A percentile compares a stretch with the other conserved stretches of the same genome.
Evolutionary conservation across 2,329 filamentous ascomycete species (phyloP).

Genomic region (Fusarium continuum): DNA sequence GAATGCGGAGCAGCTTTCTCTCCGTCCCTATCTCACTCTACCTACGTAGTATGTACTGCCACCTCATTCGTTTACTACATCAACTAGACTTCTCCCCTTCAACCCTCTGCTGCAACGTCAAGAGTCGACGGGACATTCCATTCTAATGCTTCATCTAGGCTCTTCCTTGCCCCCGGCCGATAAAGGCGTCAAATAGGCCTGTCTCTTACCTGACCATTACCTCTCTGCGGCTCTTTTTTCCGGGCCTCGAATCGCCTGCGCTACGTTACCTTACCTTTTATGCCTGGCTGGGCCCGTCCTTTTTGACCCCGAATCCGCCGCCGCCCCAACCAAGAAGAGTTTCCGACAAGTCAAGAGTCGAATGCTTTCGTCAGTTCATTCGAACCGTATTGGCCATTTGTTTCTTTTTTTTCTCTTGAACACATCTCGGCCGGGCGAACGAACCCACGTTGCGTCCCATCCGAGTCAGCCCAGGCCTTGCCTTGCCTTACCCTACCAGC

Average conservation of each 20-base stretch:
- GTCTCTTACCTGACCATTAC: neutral
- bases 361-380: slow-evolving; percentile 12
- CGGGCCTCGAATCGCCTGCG: slow-evolving; percentile 5
- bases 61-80: slow-evolving; percentile 14
- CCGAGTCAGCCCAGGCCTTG: slow-evolving; percentile 23
- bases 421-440: neutral
- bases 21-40: slow-evolving; percentile 10
- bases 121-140: neutral
- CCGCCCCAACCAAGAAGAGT: slow-evolving; percentile 9
- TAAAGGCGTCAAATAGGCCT: slow-evolving; percentile 6
- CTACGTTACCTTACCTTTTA: slow-evolving; percentile 18
- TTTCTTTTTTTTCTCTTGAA: neutral
- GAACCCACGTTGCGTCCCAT: slow-evolving; percentile 1
- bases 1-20: slow-evolving; percentile 21
- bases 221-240: slow-evolving; percentile 35
- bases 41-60: no score
- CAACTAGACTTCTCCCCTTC: neutral
- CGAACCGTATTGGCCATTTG: slow-evolving; percentile 1
- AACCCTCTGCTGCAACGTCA: slow-evolving; percentile 3
- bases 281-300: slow-evolving; percentile 8
- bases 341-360: slow-evolving; percentile 4
- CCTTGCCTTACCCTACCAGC: neutral
- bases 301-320: slow-evolving; percentile 25
- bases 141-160: slow-evolving; percentile 14
- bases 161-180: slow-evolving; percentile 31